Base-by-base conservation (phyloP, 2,329 filamentous ascomycete genomes). In the Ilyonectria robusta region DNA sequence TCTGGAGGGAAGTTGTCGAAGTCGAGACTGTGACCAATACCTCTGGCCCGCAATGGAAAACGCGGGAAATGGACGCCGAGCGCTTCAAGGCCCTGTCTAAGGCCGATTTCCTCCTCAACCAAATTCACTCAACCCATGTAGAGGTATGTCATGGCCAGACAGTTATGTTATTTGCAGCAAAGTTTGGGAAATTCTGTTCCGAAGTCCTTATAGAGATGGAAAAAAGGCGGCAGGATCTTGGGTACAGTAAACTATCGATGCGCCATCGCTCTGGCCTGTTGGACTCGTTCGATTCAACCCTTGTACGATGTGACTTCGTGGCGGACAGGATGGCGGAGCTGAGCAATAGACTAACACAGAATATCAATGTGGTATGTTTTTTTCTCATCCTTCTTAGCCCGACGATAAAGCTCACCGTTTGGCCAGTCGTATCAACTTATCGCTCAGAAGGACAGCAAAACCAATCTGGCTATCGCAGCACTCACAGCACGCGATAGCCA, bases 331-430 rank as follows among this genome's bases (percentile, higher is more conserved):
- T 65, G 6, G 26, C 26, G 3, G 51, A 60, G 23, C 33, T 68
- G 10, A 47, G 23, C 13, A 44, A 56, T 33, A 48, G 65, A n/a
- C 35, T 67, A n/a, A 29, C 29, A 2, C 50, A 57, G 6, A 57
- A 65, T 26, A 68, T 68, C 33, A 65, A 68, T 33, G 61, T 65
- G 57, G 66, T 68, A 37, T 9, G 37, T 40, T 4, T 40, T 40
- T 15, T n/a, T 15, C 37, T 40, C 15, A 17, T 40, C 26, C 26
- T 26, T 26, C 26, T 26, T 26, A 6, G 13, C 17, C 37, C 10
- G 15, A 17, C 17, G n/a, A 21, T 13, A 3, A 35, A 51, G 47
- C 47, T 31, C 23, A 50, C 47, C 15, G 13, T 31, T n/a, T 33
- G n/a, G 7, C 17, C 19, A 58, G 55, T 58, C 55, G n/a, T 44